Conservation (phyloP, 768 basidiomycete species). For the Xerocomellus dryophilus region DNA sequence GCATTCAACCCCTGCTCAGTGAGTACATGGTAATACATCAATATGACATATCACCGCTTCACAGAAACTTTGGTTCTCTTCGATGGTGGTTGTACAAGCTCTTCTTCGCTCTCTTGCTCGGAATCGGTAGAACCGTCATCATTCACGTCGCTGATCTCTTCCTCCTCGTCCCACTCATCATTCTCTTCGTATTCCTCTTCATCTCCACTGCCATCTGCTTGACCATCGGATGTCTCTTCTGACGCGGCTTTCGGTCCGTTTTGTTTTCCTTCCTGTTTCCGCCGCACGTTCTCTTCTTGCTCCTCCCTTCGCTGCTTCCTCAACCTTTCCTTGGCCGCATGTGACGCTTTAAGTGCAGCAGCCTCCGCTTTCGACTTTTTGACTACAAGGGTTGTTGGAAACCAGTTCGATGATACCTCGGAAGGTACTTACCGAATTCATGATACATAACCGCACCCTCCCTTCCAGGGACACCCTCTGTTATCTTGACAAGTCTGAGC, state of each 20-base stretch:
- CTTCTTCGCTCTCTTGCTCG: conserved; percentile 47
- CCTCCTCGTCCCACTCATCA: conserved; percentile 55
- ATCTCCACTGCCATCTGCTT: conserved; percentile 42
- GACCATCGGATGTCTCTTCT: conserved; percentile 37
- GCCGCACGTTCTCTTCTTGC: conserved; percentile 86
- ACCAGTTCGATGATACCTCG: neutral
- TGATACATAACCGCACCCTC: conserved; percentile 94
- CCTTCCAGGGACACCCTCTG: conserved; percentile 90
- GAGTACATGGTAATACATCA: conserved; percentile 14
- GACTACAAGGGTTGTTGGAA: conserved; percentile 47
- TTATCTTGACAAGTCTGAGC: conserved; percentile 86
- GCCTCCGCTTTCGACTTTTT: conserved; percentile 84
- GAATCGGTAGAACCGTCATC: conserved; percentile 41
- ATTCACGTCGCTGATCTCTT: conserved; percentile 59
- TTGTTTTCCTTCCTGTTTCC: conserved; percentile 59
- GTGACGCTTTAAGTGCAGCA: conserved; percentile 62
- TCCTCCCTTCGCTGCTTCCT: conserved; percentile 79
- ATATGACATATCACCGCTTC: conserved; percentile 38
- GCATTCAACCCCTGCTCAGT: neutral
- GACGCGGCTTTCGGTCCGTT: conserved; percentile 24
- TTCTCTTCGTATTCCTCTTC: conserved; percentile 37
- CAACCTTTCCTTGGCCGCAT: conserved; percentile 73
- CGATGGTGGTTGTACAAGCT: conserved; percentile 44
- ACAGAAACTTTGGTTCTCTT: conserved; percentile 55
- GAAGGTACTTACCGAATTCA: conserved; percentile 69